A percentile compares a stretch with the other conserved stretches of the same genome.
phyloP scores from a whole-genome alignment of 805 yeast species.

The Cyberlindnera americana region DNA sequence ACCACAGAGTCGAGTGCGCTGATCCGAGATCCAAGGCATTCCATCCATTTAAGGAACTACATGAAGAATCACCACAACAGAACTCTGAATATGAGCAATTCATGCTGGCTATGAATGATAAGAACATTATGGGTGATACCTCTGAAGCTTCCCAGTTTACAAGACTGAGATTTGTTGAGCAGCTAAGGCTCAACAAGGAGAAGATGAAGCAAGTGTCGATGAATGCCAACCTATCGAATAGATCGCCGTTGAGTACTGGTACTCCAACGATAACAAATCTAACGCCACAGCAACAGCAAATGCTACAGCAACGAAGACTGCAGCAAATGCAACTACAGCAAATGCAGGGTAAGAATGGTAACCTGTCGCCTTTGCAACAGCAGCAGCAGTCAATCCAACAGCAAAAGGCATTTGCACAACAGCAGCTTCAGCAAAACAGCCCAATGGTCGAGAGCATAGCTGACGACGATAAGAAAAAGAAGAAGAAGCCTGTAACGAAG shows the following conservation, averaged over 20 bases:
- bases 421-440: conserved; percentile 11
- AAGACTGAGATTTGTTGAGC: conserved; percentile 85
- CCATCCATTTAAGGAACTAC: conserved; percentile 47
- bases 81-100: conserved; percentile 85
- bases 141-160: conserved; percentile 61
- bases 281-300: conserved; percentile 29
- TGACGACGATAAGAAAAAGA: conserved; percentile 23
- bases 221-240: conserved; percentile 24
- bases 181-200: conserved; percentile 67
- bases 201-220: conserved; percentile 43
- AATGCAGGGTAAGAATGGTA: conserved; percentile 27
- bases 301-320: conserved; percentile 30
- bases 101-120: conserved; percentile 67
- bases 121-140: conserved; percentile 32
- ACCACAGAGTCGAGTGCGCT: conserved; percentile 38
- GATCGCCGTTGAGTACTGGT: conserved; percentile 16
- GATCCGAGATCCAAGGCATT: conserved; percentile 37
- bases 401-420: conserved; percentile 1
- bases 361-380: conserved; percentile 28
- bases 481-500: conserved; percentile 15
- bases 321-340: conserved; percentile 29
- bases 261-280: conserved; percentile 6
- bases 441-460: conserved; percentile 6
- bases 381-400: conserved; percentile 22
- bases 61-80: conserved; percentile 69